Base-by-base conservation (phyloP, 352 stramenopile species). In the Phytophthora cactorum region DNA sequence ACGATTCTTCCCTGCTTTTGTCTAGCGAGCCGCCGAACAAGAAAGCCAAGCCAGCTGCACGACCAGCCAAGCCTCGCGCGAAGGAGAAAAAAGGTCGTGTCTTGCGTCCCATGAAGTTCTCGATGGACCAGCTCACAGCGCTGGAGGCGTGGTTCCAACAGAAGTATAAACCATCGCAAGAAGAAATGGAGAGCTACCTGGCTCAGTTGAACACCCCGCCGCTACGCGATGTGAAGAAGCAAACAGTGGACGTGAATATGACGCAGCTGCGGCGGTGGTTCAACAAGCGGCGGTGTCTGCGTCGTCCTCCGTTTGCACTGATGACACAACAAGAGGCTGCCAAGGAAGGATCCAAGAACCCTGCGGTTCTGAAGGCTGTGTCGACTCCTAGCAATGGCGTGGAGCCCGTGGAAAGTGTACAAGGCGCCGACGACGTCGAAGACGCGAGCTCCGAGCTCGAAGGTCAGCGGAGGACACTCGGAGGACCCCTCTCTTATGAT, bases 121-220 rank as follows among this genome's bases (percentile, higher is more conserved):
- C 83, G 0, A 93, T 95, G 83, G 74, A 89, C 28, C 87, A 95
- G 59, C 69, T 95, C 45, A 89, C 78, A 62, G 85, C 86, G 4
- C 72, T 95, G 7, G 87, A 95, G 58, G 75, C 65, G 17, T 95
- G 87, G 87, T 95, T 95, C 64, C 87, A 95, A 63, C 82, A 92
- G 56, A 95, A 91, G 55, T 95, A 93, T 78, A 95, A 95, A 54
- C 87, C 87, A 8, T 89, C 77, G 8, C 82, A 92, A 63, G 69
- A 74, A 29, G 87, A 95, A 53, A 92, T 95, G 87, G 87, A 95
- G 63, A 75, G 67, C 8, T 95, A 93, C 46, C 52, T 95, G 45
- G 65, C 72, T 10, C 61, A 86, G 54, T 62, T 95, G 52, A 95
- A 95, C 52, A 75, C 77, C 3, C 49, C 81, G 1, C 85, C 87